Conservation (phyloP, 148 eudicot species). For the Linanthus parryae region DNA sequence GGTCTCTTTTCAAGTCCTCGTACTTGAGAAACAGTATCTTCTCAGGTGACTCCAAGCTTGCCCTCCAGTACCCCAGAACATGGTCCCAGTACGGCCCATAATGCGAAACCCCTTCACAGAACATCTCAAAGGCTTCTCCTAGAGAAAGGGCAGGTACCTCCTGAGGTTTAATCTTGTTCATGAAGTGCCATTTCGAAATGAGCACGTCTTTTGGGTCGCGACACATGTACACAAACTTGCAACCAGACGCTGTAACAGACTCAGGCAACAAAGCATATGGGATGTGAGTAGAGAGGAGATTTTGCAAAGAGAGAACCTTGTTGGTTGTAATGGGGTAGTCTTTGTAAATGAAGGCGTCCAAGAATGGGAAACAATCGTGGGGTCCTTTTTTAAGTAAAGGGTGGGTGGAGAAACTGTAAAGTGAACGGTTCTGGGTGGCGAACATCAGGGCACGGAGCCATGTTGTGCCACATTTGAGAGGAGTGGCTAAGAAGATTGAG, state of each 20-base stretch:
- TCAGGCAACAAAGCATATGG: conserved; percentile 2
- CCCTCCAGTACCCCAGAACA: conserved; percentile 9
- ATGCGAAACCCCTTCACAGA: conserved; percentile 9
- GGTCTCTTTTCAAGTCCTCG: conserved; percentile 13
- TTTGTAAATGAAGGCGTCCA: neutral
- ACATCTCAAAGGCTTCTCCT: conserved; percentile 10
- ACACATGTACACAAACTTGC: conserved; percentile 12
- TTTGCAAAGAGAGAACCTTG: neutral
- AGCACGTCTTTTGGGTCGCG: conserved; percentile 15
- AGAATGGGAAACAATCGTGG: conserved; percentile 8
- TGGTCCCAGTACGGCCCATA: conserved; percentile 18
- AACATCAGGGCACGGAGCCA: conserved; percentile 15
- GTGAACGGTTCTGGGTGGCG: conserved; percentile 3
- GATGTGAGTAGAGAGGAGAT: conserved; percentile 10
- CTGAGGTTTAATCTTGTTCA: neutral
- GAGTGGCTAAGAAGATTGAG: neutral
- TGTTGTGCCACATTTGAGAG: conserved; percentile 12
- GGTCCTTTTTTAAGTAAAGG: conserved; percentile 9
- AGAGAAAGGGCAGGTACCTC: neutral
- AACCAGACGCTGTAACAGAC: neutral
- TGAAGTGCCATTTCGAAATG: conserved; percentile 10
- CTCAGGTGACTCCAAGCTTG: conserved; percentile 1
- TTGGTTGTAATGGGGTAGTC: neutral
- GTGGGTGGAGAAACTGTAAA: neutral
- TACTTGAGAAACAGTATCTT: conserved; percentile 8